Percentiles rank a stretch among this genome's conserved stretches.
Evolutionary conservation across 306 rosid genomes (phyloP).

Genomic region (Prosopis cineraria): DNA sequence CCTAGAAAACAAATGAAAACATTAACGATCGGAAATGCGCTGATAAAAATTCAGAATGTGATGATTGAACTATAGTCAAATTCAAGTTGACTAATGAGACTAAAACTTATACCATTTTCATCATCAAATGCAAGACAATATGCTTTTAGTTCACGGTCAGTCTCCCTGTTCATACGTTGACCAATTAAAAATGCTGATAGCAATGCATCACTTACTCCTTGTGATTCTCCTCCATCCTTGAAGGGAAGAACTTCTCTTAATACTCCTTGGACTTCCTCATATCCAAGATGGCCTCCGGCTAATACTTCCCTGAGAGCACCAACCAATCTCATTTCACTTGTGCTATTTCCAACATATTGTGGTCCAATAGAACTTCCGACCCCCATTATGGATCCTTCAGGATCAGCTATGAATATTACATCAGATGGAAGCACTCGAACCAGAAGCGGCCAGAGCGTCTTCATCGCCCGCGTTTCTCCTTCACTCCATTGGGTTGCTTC

Average conservation of each 20-base stretch:
- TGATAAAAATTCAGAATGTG: slow-evolving; percentile 10
- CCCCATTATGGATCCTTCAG: slow-evolving; percentile 88
- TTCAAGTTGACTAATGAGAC: slow-evolving; percentile 30
- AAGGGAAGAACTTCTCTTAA: slow-evolving; percentile 79
- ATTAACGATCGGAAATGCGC: slow-evolving; percentile 24
- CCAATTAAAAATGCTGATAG: slow-evolving; percentile 94
- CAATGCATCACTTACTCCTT: slow-evolving; percentile 76
- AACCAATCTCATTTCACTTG: slow-evolving; percentile 88
- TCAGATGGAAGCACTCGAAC: slow-evolving; percentile 82
- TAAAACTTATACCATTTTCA: slow-evolving; percentile 67
- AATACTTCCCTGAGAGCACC: slow-evolving; percentile 93
- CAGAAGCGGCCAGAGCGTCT: slow-evolving; percentile 81
- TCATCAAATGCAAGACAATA: slow-evolving; percentile 96
- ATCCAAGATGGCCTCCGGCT: slow-evolving; percentile 97
- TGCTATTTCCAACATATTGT: slow-evolving; percentile 66
- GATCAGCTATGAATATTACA: slow-evolving; percentile 82
- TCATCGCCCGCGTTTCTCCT: slow-evolving; percentile 87
- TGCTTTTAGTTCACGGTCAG: slow-evolving; percentile 88
- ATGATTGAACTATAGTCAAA: slow-evolving; percentile 10
- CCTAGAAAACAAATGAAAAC: slow-evolving; percentile 55
- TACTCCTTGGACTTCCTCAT: slow-evolving; percentile 93
- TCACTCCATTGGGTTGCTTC: slow-evolving; percentile 98
- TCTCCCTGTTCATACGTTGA: slow-evolving; percentile 98
- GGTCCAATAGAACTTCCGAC: slow-evolving; percentile 83
- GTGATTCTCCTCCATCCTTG: slow-evolving; percentile 40